These are phyloP conservation scores for Mycena filopes DNA, from an alignment of 768 basidiomycete species.

Conservation along the genomic window DNA sequence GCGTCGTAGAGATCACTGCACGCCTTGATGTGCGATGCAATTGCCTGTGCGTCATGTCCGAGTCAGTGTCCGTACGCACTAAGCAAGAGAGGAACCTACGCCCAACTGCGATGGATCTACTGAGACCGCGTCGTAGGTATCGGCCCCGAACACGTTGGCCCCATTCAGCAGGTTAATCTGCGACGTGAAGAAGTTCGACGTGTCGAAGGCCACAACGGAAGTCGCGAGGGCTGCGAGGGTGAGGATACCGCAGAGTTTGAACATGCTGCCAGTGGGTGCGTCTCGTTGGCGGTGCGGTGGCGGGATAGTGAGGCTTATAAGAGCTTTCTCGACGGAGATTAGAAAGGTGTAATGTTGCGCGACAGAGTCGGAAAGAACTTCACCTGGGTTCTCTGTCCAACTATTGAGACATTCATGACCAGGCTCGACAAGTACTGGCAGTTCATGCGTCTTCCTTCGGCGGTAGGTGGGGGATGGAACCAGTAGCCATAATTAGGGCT, in stretches of 20 bases:
- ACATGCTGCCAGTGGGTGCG: conserved; percentile 14
- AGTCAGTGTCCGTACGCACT: not conserved
- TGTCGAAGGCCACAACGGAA: conserved; percentile 16
- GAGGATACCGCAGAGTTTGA: conserved; percentile 2
- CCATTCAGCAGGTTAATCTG: conserved; percentile 9
- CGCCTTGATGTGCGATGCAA: conserved; percentile 14
- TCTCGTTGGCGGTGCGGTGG: no score
- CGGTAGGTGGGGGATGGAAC: no score
- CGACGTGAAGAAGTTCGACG: conserved; percentile 16
- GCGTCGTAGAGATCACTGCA: conserved; percentile 17
- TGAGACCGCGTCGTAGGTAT: conserved; percentile 8
- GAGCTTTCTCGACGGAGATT: no score
- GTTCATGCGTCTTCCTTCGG: no score
- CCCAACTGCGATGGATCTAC: conserved; percentile 4
- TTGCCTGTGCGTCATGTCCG: conserved; percentile 4
- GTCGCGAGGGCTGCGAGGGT: conserved; percentile 2
- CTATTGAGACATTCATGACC: no score
- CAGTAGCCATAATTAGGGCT: no score
- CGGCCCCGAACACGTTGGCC: conserved; percentile 3
- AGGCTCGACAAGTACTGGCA: no score
- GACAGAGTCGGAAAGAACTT: no score
- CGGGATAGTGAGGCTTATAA: no score
- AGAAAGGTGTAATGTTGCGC: no score
- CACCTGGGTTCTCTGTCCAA: no score
- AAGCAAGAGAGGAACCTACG: conserved; percentile 2